Evolutionary conservation across 1,284 basidiomycete genomes (phyloP).

Genomic region (Boletellus sp.): DNA sequence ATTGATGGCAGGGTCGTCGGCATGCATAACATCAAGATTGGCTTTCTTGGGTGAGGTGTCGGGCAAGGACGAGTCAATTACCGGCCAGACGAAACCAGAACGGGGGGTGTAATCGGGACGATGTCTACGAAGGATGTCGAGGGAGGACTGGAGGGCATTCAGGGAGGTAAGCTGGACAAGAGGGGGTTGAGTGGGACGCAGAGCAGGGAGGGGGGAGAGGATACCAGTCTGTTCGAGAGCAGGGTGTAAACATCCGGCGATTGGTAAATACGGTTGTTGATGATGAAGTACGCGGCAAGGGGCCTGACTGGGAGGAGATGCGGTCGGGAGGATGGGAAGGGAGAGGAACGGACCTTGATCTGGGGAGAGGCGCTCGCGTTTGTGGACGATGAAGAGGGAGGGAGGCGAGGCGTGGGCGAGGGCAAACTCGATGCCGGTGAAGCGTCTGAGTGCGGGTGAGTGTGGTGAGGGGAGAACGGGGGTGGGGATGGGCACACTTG

Average conservation of each 20-base stretch:
- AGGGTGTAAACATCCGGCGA: constrained; percentile 80
- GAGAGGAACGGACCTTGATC: constrained; percentile 60
- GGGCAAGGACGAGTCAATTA: constrained; percentile 50
- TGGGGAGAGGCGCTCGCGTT: constrained; percentile 74
- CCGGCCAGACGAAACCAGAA: constrained; percentile 78
- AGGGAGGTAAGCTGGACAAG: constrained; percentile 61
- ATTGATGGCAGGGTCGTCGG: constrained; percentile 25
- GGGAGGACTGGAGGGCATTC: constrained; percentile 67
- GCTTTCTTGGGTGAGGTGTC: constrained; percentile 46
- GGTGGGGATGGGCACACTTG: constrained; percentile 44
- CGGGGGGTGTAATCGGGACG: constrained; percentile 76
- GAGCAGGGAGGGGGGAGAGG: not conserved
- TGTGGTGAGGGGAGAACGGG: not conserved
- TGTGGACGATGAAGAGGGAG: constrained; percentile 81
- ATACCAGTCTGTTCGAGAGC: constrained; percentile 76
- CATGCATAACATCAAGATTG: constrained; percentile 25
- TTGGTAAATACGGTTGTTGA: constrained; percentile 84
- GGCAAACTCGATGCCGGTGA: constrained; percentile 80
- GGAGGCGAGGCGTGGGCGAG: constrained; percentile 76
- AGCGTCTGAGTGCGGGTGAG: constrained; percentile 50
- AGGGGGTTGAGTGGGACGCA: constrained; percentile 3
- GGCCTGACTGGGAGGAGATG: constrained; percentile 52
- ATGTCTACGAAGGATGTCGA: constrained; percentile 65
- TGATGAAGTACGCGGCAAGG: constrained; percentile 78
- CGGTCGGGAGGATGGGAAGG: not conserved